These are phyloP conservation scores for Nakataea oryzae DNA, from an alignment of 2,329 filamentous ascomycete species.

Conservation along the genomic window DNA sequence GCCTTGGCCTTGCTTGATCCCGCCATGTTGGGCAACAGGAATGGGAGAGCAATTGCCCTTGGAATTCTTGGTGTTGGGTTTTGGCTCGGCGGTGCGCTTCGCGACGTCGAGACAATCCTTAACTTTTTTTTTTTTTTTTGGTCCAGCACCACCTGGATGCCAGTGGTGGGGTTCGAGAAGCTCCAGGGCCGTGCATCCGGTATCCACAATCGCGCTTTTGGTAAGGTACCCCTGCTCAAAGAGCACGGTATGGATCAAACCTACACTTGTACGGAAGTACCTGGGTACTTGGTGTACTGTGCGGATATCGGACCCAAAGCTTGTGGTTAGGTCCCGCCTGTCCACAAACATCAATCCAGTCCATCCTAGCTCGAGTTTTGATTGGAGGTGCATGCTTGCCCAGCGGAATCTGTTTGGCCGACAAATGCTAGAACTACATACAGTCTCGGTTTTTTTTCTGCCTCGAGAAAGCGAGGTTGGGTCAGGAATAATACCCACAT, in stretches of 20 bases:
- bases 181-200: background rate
- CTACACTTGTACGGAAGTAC: no score
- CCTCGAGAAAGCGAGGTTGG: background rate
- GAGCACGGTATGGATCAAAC: background rate
- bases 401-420: background rate
- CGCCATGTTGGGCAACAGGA: constrained; percentile 10
- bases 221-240: background rate
- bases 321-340: no score
- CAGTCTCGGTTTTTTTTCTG: background rate
- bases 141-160: background rate
- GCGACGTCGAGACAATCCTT: background rate
- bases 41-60: background rate
- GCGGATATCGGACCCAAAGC: background rate
- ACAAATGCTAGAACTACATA: background rate
- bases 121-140: background rate
- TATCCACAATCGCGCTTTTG: background rate
- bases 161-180: background rate
- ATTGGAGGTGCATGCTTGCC: background rate
- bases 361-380: background rate
- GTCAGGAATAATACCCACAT: background rate
- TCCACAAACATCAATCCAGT: background rate
- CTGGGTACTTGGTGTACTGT: no score
- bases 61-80: background rate
- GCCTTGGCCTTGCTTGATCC: constrained; percentile 16
- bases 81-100: background rate